Conservation (phyloP, 139 green algal genomes). For the Bryopsis sp. region DNA sequence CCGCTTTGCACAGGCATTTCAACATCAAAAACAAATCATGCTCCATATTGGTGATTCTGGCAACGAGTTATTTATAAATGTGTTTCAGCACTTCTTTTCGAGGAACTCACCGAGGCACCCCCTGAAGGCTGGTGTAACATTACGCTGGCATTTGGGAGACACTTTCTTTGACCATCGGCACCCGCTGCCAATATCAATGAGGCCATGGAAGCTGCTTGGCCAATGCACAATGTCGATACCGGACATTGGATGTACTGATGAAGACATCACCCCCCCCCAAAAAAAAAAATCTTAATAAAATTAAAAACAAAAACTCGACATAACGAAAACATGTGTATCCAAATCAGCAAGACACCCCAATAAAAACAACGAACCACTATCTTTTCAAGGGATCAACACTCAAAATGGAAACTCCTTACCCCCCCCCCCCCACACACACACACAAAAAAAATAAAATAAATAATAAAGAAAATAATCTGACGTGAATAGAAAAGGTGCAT, state of each 20-base stretch:
- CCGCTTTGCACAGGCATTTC: too few species aligned
- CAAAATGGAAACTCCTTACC: neutral
- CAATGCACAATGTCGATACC: conserved; percentile 85
- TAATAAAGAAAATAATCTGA: too few species aligned
- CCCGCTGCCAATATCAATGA: conserved; percentile 81
- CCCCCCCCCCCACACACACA: conserved; percentile 13
- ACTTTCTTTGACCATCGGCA: conserved; percentile 53
- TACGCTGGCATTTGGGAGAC: conserved; percentile 82
- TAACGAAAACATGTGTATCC: too few species aligned
- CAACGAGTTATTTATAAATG: conserved; percentile 14
- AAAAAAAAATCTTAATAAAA: too few species aligned
- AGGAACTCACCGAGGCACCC: conserved; percentile 39
- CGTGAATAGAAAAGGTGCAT: too few species aligned
- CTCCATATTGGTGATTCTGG: too few species aligned
- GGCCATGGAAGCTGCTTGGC: conserved; percentile 89
- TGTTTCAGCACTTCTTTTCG: neutral
- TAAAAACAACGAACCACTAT: too few species aligned
- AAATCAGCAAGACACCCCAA: too few species aligned
- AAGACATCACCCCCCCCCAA: too few species aligned
- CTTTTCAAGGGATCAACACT: too few species aligned
- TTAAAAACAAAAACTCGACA: too few species aligned
- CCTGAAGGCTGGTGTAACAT: conserved; percentile 95
- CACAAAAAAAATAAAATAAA: conserved; percentile 18
- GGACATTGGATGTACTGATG: conserved; percentile 82
- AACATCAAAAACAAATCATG: too few species aligned